Evolutionary conservation across 306 rosid species (phyloP).

Genomic region (Cyamopsis tetragonoloba): DNA sequence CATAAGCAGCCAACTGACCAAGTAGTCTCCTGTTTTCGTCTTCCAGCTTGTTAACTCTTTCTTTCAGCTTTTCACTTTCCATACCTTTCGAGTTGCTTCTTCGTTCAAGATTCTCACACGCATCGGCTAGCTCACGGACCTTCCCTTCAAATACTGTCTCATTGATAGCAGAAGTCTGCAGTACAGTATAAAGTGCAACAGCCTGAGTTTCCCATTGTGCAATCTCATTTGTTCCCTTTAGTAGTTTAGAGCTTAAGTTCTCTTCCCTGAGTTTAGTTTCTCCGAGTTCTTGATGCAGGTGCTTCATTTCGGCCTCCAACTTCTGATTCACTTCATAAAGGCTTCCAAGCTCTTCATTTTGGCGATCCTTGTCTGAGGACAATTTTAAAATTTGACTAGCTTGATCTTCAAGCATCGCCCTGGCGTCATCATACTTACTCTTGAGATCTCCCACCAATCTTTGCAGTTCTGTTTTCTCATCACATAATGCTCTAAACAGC

Average conservation of each 20-base stretch:
- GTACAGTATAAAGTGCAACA: constrained; percentile 42
- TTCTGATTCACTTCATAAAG: constrained; percentile 49
- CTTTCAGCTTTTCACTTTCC: constrained; percentile 58
- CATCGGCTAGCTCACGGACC: constrained; percentile 54
- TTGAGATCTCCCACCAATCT: constrained; percentile 46
- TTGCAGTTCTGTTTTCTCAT: constrained; percentile 57
- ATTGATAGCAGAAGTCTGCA: constrained; percentile 53
- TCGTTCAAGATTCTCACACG: constrained; percentile 48
- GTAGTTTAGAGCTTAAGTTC: constrained; percentile 41
- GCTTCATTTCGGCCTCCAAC: constrained; percentile 45
- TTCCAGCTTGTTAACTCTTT: constrained; percentile 51
- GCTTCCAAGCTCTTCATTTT: constrained; percentile 36
- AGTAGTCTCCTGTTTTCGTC: constrained; percentile 48
- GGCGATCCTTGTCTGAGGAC: constrained; percentile 41
- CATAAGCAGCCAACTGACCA: constrained; percentile 61
- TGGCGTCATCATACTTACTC: constrained; percentile 45
- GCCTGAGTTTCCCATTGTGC: constrained; percentile 60
- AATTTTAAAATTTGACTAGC: constrained; percentile 45
- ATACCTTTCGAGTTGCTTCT: constrained; percentile 40
- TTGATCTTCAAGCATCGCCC: constrained; percentile 42
- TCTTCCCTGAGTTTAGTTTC: constrained; percentile 41
- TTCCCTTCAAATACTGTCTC: constrained; percentile 71
- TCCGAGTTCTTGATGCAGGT: constrained; percentile 40
- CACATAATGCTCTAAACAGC: constrained; percentile 31
- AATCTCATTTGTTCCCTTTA: constrained; percentile 46